Evolutionary conservation across 257 asterid species (phyloP), one percentile per base, ranked within the genome.

Genomic region (Knoxia roxburghii): DNA sequence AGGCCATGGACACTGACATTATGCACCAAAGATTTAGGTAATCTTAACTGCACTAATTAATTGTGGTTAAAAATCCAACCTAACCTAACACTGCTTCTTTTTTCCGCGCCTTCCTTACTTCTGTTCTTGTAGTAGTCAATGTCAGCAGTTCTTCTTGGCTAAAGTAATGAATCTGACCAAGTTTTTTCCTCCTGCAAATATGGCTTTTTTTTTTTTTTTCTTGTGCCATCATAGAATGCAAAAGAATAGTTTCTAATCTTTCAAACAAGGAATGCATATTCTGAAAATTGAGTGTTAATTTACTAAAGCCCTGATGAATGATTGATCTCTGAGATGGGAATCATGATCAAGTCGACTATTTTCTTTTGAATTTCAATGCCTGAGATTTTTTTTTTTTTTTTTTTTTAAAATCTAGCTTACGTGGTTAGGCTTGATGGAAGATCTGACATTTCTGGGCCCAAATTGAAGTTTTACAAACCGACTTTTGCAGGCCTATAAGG

Each of bases 381-480:
- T n/a, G 12, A n/a, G 39, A 39, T 13, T n/a, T n/a, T n/a, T n/a
- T n/a, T n/a, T n/a, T n/a, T n/a, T n/a, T n/a, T n/a, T n/a, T n/a
- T n/a, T n/a, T n/a, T n/a, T n/a, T 39, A 63, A n/a, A 46, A 49
- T n/a, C 55, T 12, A 35, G 61, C 72, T 6, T 3, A 58, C 57
- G 68, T 57, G 67, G 72, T 64, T 71, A 59, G 49, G 49, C 1
- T 14, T 32, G 65, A 43, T 46, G 51, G 49, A 46, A 21, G 67
- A 58, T 13, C 21, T 21, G 67, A 58, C 58, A 69, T 27, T 57
- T 46, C 18, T 32, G 67, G 73, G 67, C 67, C 73, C 73, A 32
- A 58, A 69, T 3, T 21, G 4, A n/a, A 26, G 15, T 12, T 67
- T 26, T 41, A 49, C 29, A 20, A 45, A 43, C 57, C 0, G 1